Conservation (phyloP, 1,139 yeast genomes). For the Yarrowia galli region DNA sequence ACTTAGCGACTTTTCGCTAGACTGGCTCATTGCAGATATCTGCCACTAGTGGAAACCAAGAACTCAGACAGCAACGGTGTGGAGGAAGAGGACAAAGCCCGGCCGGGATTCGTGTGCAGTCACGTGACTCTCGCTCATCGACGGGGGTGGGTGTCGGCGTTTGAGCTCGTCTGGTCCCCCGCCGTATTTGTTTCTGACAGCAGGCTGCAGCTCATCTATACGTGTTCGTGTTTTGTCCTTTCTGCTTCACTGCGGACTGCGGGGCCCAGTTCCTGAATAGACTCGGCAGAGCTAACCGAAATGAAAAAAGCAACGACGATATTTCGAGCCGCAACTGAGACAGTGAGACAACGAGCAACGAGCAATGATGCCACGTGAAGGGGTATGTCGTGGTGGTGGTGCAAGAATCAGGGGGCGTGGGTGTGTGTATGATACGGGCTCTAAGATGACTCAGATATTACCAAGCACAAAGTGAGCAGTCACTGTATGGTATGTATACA, state of each 20-base stretch:
- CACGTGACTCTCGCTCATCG: not conserved
- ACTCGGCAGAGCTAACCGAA: not conserved
- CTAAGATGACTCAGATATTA: no score
- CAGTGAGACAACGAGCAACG: constrained; percentile 1
- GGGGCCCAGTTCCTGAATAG: not conserved
- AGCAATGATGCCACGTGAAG: constrained; percentile 7
- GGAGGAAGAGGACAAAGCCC: not conserved
- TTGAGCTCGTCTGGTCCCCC: not conserved
- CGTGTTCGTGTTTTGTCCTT: not conserved
- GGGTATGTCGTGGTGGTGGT: not conserved
- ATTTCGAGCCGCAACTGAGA: constrained; percentile 29
- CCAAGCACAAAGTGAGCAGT: no score
- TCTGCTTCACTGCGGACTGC: not conserved
- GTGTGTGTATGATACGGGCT: no score
- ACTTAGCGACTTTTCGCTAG: constrained; percentile 5
- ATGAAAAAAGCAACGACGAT: constrained; percentile 16
- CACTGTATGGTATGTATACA: no score
- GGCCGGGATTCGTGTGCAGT: not conserved
- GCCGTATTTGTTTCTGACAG: not conserved
- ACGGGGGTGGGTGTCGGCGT: not conserved
- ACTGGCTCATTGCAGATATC: constrained; percentile 32
- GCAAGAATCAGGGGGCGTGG: not conserved
- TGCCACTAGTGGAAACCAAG: constrained; percentile 34
- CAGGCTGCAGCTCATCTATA: constrained; percentile 6
- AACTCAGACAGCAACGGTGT: not conserved